Conservation (phyloP, 768 basidiomycete genomes). For the Xerocomellus chrysenteron region DNA sequence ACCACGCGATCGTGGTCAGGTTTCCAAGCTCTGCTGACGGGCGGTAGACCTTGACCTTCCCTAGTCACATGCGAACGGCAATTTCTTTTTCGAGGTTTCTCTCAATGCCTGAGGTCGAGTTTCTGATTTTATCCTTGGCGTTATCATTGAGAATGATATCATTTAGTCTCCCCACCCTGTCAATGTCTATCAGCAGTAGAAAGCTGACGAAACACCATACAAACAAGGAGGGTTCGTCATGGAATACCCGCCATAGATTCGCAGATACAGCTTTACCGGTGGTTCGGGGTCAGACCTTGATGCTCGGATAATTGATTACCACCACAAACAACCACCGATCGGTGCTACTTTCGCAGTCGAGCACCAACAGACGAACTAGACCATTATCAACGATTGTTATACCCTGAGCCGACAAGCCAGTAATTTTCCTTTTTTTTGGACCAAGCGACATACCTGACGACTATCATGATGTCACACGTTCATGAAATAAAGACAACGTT, state of each 20-base stretch:
- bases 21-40: no score
- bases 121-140: no score
- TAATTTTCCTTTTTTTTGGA: not conserved
- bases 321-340: not conserved
- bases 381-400: no score
- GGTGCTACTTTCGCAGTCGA: not conserved
- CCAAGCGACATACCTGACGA: not conserved
- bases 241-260: not conserved
- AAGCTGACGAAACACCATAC: not conserved
- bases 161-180: not conserved
- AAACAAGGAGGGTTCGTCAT: not conserved
- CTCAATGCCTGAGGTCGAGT: no score
- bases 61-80: no score
- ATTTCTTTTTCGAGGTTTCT: no score
- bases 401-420: no score
- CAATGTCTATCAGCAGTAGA: not conserved
- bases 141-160: no score
- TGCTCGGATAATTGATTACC: no score
- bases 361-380: not conserved
- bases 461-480: not conserved
- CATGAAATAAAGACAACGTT: no score
- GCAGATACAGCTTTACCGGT: not conserved
- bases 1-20: no score
- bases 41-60: no score
- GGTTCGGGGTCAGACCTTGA: not conserved